Evolutionary conservation across 2,329 filamentous ascomycete genomes (phyloP), one percentile per base, ranked within the genome.

Genomic region (Microcyclospora pomicola): DNA sequence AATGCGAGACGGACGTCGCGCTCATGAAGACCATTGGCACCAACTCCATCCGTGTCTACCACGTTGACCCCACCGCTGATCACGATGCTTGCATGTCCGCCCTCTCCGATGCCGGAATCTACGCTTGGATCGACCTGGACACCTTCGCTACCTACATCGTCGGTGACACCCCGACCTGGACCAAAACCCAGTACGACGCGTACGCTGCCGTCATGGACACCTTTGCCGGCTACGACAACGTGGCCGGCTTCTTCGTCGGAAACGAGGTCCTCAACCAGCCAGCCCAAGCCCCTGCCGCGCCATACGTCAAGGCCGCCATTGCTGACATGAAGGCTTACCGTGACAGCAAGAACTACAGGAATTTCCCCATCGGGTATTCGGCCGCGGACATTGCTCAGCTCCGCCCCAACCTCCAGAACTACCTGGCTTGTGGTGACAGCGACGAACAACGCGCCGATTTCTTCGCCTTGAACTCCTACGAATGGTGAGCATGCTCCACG

Each of bases 21-120:
- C 68, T 87, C 53, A 92, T 93, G 82, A 72, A 82, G 58, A 74
- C 77, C 13, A 67, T 94, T 38, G 84, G 83, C 44, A 75, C 81
- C 56, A 93, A 93, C 58, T 71, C 80, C 24, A 85, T 93, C 52
- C 82, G 86, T 40, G 81, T 91, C 41, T 94, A 94, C 61, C 84
- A 93, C 54, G 83, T 94, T 43, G 79, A 92, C 51, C 65, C 82
- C 2, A 58, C 62, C 2, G 74, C 64, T 27, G 66, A 88, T 56
- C 87, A 94, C 59, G 68, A 73, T 41, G 78, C 70, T 14, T 94
- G 85, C 64, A 92, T 94, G 83, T 68, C 68, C 38, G 78, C 77
- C 1, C 83, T 94, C 56, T 76, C 74, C 10, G 75, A 85, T 50
- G 80, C 76, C 31, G 82, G 82, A 40, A 88, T 94, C 57, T 92